A percentile compares a stretch with the other conserved stretches of the same genome.
Conservation (phyloP, 208 protist species). For the Phytomonas serpens region DNA sequence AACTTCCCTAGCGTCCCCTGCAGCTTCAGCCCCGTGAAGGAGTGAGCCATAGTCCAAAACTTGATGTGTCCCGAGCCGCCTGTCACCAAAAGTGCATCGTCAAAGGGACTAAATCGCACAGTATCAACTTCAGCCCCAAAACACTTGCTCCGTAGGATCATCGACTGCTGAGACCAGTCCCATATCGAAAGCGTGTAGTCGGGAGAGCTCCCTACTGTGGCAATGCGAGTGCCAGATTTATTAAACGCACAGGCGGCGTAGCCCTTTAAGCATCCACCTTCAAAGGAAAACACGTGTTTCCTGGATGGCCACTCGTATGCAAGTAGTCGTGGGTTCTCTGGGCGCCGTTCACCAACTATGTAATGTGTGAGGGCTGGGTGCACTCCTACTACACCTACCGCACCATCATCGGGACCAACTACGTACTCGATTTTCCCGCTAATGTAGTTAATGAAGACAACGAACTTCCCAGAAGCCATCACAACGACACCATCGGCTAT, state of each 20-base stretch:
- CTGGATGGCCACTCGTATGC: constrained; percentile 81
- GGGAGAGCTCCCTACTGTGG: constrained; percentile 90
- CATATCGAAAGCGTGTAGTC: constrained; percentile 96
- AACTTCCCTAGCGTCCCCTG: constrained; percentile 97
- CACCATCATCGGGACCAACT: constrained; percentile 34
- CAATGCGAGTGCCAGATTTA: constrained; percentile 80
- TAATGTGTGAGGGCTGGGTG: constrained; percentile 38
- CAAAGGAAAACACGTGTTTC: constrained; percentile 44
- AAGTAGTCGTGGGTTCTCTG: constrained; percentile 43
- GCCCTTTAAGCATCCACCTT: constrained; percentile 67
- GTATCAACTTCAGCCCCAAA: constrained; percentile 93
- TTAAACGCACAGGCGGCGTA: constrained; percentile 89
- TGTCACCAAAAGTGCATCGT: constrained; percentile 90
- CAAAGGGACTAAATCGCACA: constrained; percentile 89
- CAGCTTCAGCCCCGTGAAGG: constrained; percentile 98
- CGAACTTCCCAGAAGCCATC: constrained; percentile 72
- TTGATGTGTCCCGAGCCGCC: constrained; percentile 95
- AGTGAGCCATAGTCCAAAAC: constrained; percentile 97
- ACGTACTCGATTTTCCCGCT: constrained; percentile 34
- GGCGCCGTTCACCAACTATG: constrained; percentile 66
- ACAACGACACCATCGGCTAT: constrained; percentile 50
- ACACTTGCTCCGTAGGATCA: constrained; percentile 94
- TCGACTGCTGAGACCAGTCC: constrained; percentile 86
- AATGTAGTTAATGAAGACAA: constrained; percentile 72
- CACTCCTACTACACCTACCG: constrained; percentile 47